phyloP scores from a whole-genome alignment of 164 flowering plant genomes.

The Umbilicus rupestris region DNA sequence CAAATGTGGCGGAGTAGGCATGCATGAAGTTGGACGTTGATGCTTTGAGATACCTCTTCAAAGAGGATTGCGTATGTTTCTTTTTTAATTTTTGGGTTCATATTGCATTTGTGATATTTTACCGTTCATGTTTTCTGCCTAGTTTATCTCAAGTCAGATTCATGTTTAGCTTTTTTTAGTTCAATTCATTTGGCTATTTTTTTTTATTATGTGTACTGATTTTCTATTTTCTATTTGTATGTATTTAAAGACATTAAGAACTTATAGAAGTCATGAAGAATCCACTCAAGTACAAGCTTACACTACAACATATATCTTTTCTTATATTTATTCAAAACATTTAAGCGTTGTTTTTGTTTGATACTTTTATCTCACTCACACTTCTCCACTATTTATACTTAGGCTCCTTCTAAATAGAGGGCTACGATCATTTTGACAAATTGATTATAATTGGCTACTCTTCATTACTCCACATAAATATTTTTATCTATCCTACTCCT shows the following conservation, averaged over 20 bases:
- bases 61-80: too few relatives aligned
- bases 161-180: neutral
- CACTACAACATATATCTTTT: constrained; percentile 72
- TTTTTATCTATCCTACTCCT: too few relatives aligned
- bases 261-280: constrained; percentile 89
- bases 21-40: constrained; percentile 81
- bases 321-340: neutral
- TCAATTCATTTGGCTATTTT: too few relatives aligned
- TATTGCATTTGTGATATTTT: constrained; percentile 28
- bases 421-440: too few relatives aligned
- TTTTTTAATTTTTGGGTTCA: constrained; percentile 96
- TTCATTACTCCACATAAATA: too few relatives aligned
- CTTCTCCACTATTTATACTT: too few relatives aligned
- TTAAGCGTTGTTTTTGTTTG: too few relatives aligned
- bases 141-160: constrained; percentile 66
- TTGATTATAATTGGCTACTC: too few relatives aligned
- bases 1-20: too few relatives aligned
- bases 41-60: constrained; percentile 68
- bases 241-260: constrained; percentile 69
- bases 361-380: too few relatives aligned
- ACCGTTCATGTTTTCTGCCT: constrained; percentile 27
- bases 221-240: neutral
- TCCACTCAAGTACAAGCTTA: constrained; percentile 76
- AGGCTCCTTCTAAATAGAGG: too few relatives aligned
- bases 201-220: neutral